Conservation (phyloP, 179 eudicot species). For the Nepenthes alata region DNA sequence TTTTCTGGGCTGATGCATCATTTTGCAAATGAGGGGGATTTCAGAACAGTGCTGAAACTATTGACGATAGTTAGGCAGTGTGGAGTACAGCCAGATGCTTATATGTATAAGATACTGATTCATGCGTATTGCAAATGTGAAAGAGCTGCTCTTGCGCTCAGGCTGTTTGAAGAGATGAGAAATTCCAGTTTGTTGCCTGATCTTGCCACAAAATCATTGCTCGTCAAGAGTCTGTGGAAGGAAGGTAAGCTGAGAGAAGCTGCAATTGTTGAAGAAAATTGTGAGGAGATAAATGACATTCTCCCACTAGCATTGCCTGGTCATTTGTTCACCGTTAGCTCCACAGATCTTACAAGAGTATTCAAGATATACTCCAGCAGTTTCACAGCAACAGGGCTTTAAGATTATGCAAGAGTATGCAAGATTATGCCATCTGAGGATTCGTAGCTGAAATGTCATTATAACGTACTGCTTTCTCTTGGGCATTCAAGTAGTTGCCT, state of each 20-base stretch:
- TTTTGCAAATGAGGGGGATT: conserved; percentile 60
- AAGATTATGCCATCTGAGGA: too few relatives aligned
- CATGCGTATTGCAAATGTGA: conserved; percentile 58
- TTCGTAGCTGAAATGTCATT: too few relatives aligned
- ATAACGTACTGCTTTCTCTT: too few relatives aligned
- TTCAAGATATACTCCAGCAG: conserved; percentile 36
- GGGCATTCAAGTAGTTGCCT: too few relatives aligned
- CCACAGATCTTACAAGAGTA: conserved; percentile 37
- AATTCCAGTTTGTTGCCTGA: conserved; percentile 46
- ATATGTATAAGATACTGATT: conserved; percentile 53
- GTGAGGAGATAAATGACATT: conserved; percentile 25
- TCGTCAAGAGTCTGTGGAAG: conserved; percentile 78
- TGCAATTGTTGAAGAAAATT: conserved; percentile 55
- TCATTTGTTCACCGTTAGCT: conserved; percentile 41
- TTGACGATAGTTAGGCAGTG: conserved; percentile 55
- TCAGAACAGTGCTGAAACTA: conserved; percentile 58
- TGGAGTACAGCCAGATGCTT: conserved; percentile 60
- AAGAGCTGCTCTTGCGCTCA: conserved; percentile 63
- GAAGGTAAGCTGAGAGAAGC: conserved; percentile 84
- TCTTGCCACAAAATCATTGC: conserved; percentile 50
- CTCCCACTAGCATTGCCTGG: conserved; percentile 43
- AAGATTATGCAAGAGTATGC: background rate
- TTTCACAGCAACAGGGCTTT: conserved; percentile 11
- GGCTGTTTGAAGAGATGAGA: conserved; percentile 74
- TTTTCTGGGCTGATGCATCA: conserved; percentile 74